Evolutionary conservation across 257 asterid species (phyloP), one percentile per base, ranked within the genome.

Genomic region (Solanum ossicruentum): DNA sequence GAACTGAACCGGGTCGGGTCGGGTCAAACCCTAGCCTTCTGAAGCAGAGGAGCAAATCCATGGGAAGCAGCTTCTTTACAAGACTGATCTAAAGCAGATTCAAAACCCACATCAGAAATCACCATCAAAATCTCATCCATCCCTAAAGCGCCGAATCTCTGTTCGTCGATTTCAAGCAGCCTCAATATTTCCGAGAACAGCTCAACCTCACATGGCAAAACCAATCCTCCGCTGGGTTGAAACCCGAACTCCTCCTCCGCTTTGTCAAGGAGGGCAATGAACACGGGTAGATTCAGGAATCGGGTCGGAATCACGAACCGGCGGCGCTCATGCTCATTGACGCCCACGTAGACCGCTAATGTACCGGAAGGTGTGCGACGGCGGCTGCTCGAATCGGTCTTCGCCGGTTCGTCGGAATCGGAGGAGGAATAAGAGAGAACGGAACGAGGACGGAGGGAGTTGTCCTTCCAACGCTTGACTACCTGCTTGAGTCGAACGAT

Each of bases 211-310:
- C 92, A 89, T 4, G 94, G 96, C 47, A 93, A 89, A 28, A 86
- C 87, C 86, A 93, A 88, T 12, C 93, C 95, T 84, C 96, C 96
- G 69, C 73, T 69, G 9, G 85, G 82, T 67, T 84, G 92, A 83
- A 60, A 93, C 45, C 97, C 97, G 86, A 91, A 93, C 88, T 93
- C 96, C 89, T 93, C 97, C 80, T 89, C 96, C 26, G 96, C 95
- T 63, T 90, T 78, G 47, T 88, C 72, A 16, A 93, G 91, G 21
- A 93, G 90, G 18, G 88, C 87, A 5, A 89, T 87, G 87, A 93
- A 93, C 0, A 91, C 87, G 4, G 95, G 97, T 0, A 92, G 87
- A 88, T 92, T 90, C 72, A 93, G 73, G 82, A 88, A 92, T 70
- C 95, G 90, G 55, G 97, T 93, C 28, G 97, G 97, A 8, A 93